Base-by-base conservation (phyloP, 805 yeast species). In the Millerozyma miso region DNA sequence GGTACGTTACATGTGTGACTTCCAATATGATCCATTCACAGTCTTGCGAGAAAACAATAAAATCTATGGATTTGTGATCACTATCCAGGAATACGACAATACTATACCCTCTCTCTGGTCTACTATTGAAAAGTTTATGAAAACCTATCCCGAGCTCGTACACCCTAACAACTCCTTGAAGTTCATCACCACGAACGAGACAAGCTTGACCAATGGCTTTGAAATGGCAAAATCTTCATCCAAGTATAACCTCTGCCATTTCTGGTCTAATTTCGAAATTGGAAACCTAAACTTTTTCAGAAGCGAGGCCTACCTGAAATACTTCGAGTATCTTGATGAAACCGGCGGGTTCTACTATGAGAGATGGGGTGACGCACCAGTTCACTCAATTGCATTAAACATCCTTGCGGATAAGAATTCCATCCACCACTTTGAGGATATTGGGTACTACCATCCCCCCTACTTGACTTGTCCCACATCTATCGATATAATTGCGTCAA, bases 231-330 rank as follows among this genome's bases (percentile, higher is more conserved):
- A 52, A 3, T 45, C 58, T 4, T 69, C 67, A 35, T 53, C 60
- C 4, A 45, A 55, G 14, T 80, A 73, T 59, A 79, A 78, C 54
- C 59, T 77, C 59, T 79, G 84, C 53, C 85, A 79, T 56, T 80
- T 79, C 55, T 79, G 85, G 85, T 76, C 83, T 18, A 80, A 80
- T 54, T 80, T 80, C 50, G 85, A 80, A 51, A 69, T 80, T 35
- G 80, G 69, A 1, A 75, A 74, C 52, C 55, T 80, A 44, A 63
- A 74, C 45, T 77, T 78, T 50, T 72, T 71, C 54, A 56, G 81
- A 40, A 61, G 77, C 17, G 60, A 67, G 39, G 69, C 71, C 1
- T 80, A 79, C 54, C 54, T 60, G 31, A 58, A 63, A 7, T 73
- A 66, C 48, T 78, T 79, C 50, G 58, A 74, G 14, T 62, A 53